Base-by-base conservation (phyloP, 225 moss, liverwort and hornwort genomes). In the Ulota crispa region DNA sequence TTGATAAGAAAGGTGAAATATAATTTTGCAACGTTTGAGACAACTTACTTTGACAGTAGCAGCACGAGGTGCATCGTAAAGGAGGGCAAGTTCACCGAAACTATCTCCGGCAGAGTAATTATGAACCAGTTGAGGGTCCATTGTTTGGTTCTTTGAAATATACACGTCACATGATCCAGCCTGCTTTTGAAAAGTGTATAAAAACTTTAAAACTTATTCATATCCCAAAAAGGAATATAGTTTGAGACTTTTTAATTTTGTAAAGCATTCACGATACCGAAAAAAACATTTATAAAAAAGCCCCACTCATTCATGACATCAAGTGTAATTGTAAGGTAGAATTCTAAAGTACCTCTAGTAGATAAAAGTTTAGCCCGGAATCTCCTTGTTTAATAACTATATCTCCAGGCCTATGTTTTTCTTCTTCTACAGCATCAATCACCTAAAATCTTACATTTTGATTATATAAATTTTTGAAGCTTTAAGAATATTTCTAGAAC, bases 81-180 rank as follows among this genome's bases (percentile, higher is more conserved):
- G 81, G 16, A 99, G 88, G 6, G 99, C 99, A 81, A 99, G 95
- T 50, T 99, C 99, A 47, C 99, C 99, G 86, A 99, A 99, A 27
- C 90, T 93, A 30, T 99, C 99, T 37, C 99, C 99, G 8, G 93
- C 74, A 15, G 88, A 87, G 21, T 99, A 99, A 31, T 60, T 86
- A 72, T 93, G 94, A 37, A 99, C 94, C 76, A 91, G 71, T 0
- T 91, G 73, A 20, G 92, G 86, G 42, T 93, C 84, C 14, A 1
- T 64, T 0, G 59, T 87, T 36, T 71, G 67, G n/a, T 83, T 85
- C 36, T 87, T 83, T 73, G 88, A 81, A 68, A 85, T 80, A 72
- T 88, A 95, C 1, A 93, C 99, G 14, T 99, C 91, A 81, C 94
- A 94, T 50, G 86, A 82, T 85, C 99, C 96, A 70, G 65, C 92